Percentiles rank a stretch among this genome's conserved stretches.
Conservation (phyloP, 108 stramenopile genomes). For the Pelagomonas calceolata region DNA sequence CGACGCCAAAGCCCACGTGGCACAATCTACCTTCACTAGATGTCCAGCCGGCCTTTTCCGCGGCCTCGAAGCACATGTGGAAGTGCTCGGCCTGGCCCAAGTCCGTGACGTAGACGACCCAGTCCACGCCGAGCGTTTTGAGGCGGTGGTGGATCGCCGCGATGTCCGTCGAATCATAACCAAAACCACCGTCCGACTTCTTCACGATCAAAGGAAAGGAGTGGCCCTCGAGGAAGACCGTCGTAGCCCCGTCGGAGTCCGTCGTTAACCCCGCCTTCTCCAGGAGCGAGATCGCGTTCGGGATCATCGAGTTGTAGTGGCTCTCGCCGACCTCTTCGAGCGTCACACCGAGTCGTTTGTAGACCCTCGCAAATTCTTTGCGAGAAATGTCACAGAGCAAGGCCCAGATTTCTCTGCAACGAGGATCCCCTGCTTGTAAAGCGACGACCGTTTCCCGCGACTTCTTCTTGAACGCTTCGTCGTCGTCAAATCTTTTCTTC, state of each 20-base stretch:
- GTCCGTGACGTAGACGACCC: conserved; percentile 92
- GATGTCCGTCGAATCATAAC: conserved; percentile 99
- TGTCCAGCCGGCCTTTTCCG: conserved; percentile 77
- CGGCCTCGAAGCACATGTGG: conserved; percentile 84
- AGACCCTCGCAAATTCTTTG: conserved; percentile 91
- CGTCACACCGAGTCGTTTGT: conserved; percentile 81
- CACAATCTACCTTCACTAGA: conserved; percentile 51
- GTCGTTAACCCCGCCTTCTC: conserved; percentile 46
- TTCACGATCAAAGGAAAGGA: conserved; percentile 88
- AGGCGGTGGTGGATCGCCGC: conserved; percentile 92
- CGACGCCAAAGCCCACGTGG: conserved; percentile 97
- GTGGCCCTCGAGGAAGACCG: conserved; percentile 62
- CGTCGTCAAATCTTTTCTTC: conserved; percentile 81
- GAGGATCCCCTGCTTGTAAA: conserved; percentile 86
- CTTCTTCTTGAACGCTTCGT: conserved; percentile 82
- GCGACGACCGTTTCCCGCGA: conserved; percentile 84
- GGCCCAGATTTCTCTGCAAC: conserved; percentile 79
- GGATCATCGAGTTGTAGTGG: conserved; percentile 97
- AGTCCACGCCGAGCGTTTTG: conserved; percentile 53
- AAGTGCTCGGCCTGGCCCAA: conserved; percentile 92
- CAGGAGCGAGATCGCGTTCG: conserved; percentile 80
- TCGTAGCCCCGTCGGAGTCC: conserved; percentile 79
- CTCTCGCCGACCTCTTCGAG: conserved; percentile 89
- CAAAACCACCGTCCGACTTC: conserved; percentile 96
- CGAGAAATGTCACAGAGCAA: conserved; percentile 83